phyloP scores from a whole-genome alignment of 805 yeast genomes.

The Yarrowia keelungensis region DNA sequence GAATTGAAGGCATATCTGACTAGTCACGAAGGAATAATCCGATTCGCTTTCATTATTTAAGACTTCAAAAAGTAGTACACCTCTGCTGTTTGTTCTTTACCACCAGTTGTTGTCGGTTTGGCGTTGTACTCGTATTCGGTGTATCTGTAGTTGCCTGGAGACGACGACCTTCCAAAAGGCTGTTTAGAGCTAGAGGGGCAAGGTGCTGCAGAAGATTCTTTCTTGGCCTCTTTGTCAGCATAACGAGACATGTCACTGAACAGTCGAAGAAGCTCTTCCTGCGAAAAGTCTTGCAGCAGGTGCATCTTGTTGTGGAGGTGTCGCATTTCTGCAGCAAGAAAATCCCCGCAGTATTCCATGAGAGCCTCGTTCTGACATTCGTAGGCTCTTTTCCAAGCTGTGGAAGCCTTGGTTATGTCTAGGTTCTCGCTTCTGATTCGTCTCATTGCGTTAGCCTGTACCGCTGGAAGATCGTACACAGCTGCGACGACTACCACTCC shows the following conservation, averaged over 20 bases:
- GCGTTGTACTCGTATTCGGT: no score
- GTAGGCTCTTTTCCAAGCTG: conserved; percentile 1
- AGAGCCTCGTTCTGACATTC: not conserved
- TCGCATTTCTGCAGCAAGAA: not conserved
- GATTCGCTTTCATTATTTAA: no score
- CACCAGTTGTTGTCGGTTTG: no score
- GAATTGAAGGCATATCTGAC: no score
- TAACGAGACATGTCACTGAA: not conserved
- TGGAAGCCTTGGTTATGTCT: not conserved
- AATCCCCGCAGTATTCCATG: conserved; percentile 4
- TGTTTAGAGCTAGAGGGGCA: not conserved
- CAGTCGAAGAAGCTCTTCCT: conserved; percentile 3
- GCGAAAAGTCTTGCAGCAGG: not conserved
- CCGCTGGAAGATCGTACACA: not conserved
- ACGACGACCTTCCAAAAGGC: not conserved
- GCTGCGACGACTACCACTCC: not conserved
- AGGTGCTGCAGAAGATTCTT: not conserved
- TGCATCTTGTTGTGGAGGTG: not conserved
- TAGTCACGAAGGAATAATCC: no score
- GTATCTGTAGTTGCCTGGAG: not conserved
- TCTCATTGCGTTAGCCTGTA: not conserved
- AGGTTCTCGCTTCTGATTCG: not conserved
- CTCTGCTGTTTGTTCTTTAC: no score
- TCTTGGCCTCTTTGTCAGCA: not conserved
- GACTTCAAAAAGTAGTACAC: no score